These are phyloP conservation scores for Metarhizium humberi DNA, from an alignment of 2,329 filamentous ascomycete species.

Conservation along the genomic window DNA sequence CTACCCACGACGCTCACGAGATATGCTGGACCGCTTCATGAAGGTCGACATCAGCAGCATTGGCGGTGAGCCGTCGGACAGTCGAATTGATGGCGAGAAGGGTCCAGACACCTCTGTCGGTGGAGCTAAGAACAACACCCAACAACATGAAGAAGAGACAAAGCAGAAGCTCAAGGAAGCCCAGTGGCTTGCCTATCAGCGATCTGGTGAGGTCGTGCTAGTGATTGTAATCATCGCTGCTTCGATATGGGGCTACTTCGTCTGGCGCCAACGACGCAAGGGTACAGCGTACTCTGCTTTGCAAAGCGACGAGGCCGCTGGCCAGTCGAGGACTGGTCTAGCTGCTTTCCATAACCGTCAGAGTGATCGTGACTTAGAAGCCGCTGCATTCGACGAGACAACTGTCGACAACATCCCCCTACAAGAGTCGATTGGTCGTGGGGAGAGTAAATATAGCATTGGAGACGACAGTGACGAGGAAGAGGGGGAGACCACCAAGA, in stretches of 20 bases:
- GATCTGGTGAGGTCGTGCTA: slow-evolving; percentile 77
- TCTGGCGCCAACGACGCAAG: slow-evolving; percentile 54
- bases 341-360: slow-evolving; percentile 40
- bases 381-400: slow-evolving; percentile 56
- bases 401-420: slow-evolving; percentile 53
- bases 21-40: slow-evolving; percentile 98
- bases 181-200: slow-evolving; percentile 81
- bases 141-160: slow-evolving; percentile 45
- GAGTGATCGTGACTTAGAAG: slow-evolving; percentile 45
- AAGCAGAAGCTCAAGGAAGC: slow-evolving; percentile 69
- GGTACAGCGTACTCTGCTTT: slow-evolving; percentile 46
- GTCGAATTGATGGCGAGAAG: slow-evolving; percentile 77
- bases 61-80: slow-evolving; percentile 70
- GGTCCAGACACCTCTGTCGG: slow-evolving; percentile 69
- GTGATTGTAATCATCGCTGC: slow-evolving; percentile 71
- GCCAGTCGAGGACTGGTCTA: slow-evolving; percentile 25
- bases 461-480: slow-evolving; percentile 48
- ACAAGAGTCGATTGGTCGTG: slow-evolving; percentile 30
- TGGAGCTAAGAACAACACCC: slow-evolving; percentile 46
- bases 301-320: slow-evolving; percentile 25
- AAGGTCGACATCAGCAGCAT: slow-evolving; percentile 84
- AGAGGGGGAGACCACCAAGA: slow-evolving; percentile 15
- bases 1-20: slow-evolving; percentile 72
- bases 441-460: slow-evolving; percentile 43
- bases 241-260: slow-evolving; percentile 61